phyloP scores from a whole-genome alignment of 371 early-diverging fungal genomes.

The Mortierella polycephala region DNA sequence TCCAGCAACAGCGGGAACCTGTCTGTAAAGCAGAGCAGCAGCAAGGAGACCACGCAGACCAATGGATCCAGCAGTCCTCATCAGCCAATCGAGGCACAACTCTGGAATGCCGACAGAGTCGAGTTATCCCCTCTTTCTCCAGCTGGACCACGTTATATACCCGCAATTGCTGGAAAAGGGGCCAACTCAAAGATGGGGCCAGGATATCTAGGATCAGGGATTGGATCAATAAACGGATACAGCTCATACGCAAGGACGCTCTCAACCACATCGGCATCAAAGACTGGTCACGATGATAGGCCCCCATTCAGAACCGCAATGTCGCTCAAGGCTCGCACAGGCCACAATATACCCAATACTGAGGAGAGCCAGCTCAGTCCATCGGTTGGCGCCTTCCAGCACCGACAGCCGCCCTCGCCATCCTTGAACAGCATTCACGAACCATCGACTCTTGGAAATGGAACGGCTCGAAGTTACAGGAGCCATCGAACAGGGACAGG shows the following conservation, averaged over 20 bases:
- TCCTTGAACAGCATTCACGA: too few relatives aligned
- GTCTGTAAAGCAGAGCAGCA: conserved; percentile 5
- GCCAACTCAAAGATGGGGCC: conserved; percentile 4
- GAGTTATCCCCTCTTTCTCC: conserved; percentile 28
- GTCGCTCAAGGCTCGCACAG: too few relatives aligned
- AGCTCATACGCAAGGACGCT: too few relatives aligned
- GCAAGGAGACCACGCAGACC: not conserved
- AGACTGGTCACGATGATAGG: too few relatives aligned
- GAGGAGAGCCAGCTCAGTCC: too few relatives aligned
- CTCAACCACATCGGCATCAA: too few relatives aligned
- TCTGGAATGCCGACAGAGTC: conserved; percentile 39
- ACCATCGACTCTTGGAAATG: not conserved
- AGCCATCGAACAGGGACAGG: not conserved
- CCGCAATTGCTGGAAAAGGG: conserved; percentile 32
- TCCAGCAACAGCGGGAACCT: not conserved
- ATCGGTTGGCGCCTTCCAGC: too few relatives aligned
- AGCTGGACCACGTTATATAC: conserved; percentile 41
- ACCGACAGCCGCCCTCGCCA: too few relatives aligned
- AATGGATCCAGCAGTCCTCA: too few relatives aligned
- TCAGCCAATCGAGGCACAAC: conserved; percentile 38
- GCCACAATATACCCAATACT: too few relatives aligned
- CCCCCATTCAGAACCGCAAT: too few relatives aligned
- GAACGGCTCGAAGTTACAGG: not conserved
- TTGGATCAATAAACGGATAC: not conserved
- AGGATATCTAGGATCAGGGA: conserved; percentile 4